Percentiles rank a stretch among this genome's conserved stretches.
phyloP scores from a whole-genome alignment of 441 rosid species.

The Euphorbia schlechtendalii region DNA sequence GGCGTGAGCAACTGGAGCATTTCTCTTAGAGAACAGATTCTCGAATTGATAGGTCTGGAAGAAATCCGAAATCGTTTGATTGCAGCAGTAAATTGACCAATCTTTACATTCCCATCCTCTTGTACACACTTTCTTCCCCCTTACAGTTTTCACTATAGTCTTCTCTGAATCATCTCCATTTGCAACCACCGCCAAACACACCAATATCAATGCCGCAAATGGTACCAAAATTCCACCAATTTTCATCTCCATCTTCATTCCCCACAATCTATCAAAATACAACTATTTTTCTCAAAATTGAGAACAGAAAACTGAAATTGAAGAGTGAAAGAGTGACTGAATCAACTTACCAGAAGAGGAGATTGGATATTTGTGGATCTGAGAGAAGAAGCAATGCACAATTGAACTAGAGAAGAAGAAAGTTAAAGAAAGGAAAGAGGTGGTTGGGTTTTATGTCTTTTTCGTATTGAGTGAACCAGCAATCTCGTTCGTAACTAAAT shows the following conservation, averaged over 20 bases:
- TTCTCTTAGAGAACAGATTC: constrained; percentile 75
- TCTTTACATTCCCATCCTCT: constrained; percentile 81
- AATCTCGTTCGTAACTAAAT: neutral
- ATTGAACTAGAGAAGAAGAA: neutral
- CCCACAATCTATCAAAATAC: too few species aligned
- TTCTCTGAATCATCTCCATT: constrained; percentile 39
- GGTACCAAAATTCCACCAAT: constrained; percentile 1
- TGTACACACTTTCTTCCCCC: constrained; percentile 58
- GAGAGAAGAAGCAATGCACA: neutral
- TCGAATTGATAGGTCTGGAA: constrained; percentile 85
- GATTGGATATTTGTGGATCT: too few species aligned
- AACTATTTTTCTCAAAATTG: too few species aligned
- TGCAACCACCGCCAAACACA: constrained; percentile 22
- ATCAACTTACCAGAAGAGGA: neutral
- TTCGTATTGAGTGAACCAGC: neutral
- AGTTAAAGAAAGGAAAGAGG: too few species aligned
- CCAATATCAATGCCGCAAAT: constrained; percentile 5
- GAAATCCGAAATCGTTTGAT: constrained; percentile 65
- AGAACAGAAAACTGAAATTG: neutral
- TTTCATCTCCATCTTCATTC: constrained; percentile 12
- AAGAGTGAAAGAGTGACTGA: neutral
- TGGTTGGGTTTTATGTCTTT: neutral
- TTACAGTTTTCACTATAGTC: constrained; percentile 52
- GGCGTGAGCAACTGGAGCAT: constrained; percentile 82
- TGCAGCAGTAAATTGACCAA: constrained; percentile 56